These are phyloP conservation scores for Trichophyton rubrum DNA, from an alignment of 2,329 filamentous ascomycete species.

Conservation along the genomic window DNA sequence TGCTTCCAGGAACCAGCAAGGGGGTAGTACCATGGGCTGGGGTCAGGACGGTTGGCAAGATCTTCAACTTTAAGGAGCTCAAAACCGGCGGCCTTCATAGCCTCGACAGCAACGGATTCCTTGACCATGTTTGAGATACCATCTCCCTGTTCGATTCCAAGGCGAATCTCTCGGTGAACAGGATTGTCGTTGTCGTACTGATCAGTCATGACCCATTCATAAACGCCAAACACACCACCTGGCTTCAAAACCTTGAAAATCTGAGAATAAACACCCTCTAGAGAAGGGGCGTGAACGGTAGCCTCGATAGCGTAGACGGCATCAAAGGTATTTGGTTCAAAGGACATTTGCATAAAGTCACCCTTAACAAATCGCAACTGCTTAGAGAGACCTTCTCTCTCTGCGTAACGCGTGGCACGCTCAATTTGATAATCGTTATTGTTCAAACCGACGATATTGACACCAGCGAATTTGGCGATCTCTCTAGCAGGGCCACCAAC, in stretches of 20 bases:
- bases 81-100: conserved; percentile 81
- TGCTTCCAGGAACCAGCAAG: conserved; percentile 74
- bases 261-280: conserved; percentile 85
- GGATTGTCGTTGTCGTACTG: conserved; percentile 81
- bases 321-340: conserved; percentile 83
- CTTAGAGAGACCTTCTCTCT: conserved; percentile 64
- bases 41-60: conserved; percentile 61
- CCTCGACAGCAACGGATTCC: conserved; percentile 64
- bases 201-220: conserved; percentile 99
- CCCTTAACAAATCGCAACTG: conserved; percentile 85
- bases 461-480: conserved; percentile 90
- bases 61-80: conserved; percentile 75
- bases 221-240: conserved; percentile 88
- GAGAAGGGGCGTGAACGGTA: conserved; percentile 81
- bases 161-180: conserved; percentile 75
- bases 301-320: conserved; percentile 96
- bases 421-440: conserved; percentile 99
- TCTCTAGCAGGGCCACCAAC: conserved; percentile 90
- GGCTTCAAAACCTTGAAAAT: conserved; percentile 94
- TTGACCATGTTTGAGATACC: conserved; percentile 97
- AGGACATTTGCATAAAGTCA: conserved; percentile 98
- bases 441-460: conserved; percentile 83
- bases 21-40: conserved; percentile 87
- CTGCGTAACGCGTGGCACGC: conserved; percentile 73
- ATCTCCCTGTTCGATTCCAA: conserved; percentile 89